Evolutionary conservation across 2,329 filamentous ascomycete species (phyloP).

Genomic region (Rosellinia necatrix): DNA sequence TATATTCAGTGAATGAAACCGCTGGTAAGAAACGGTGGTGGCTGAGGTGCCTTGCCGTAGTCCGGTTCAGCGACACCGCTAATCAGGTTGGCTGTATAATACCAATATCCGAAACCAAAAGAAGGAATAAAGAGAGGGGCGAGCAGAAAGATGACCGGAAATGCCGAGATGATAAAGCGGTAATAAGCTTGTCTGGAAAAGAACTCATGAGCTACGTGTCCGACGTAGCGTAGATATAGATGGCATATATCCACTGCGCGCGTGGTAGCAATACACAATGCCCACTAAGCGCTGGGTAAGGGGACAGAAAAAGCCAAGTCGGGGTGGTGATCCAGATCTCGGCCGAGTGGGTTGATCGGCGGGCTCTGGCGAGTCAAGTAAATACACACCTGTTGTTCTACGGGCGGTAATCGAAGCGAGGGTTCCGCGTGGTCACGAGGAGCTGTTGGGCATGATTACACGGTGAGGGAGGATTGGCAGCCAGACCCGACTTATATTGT

Average conservation of each 20-base stretch:
- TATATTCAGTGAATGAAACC: no score
- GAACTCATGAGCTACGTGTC: no score
- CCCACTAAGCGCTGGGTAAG: conserved; percentile 13
- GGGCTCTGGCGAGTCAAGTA: conserved; percentile 1
- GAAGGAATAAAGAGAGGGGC: no score
- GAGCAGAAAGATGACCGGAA: no score
- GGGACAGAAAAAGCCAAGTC: conserved; percentile 7
- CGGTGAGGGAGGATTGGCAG: not conserved
- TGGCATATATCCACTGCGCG: not conserved
- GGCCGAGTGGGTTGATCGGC: conserved; percentile 24
- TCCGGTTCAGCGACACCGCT: no score
- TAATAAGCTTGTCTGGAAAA: no score
- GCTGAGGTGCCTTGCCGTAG: no score
- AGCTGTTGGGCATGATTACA: conserved; percentile 18
- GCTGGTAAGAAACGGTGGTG: no score
- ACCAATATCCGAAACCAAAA: no score
- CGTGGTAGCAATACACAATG: conserved; percentile 2
- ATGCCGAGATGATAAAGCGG: no score
- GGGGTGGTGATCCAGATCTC: conserved; percentile 18
- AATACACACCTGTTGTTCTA: conserved; percentile 4
- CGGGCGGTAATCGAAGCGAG: not conserved
- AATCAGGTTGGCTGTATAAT: no score
- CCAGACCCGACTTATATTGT: not conserved
- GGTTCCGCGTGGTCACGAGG: conserved; percentile 10
- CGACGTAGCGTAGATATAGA: no score